Evolutionary conservation across 345 rosid species (phyloP), one percentile per base, ranked within the genome.

Genomic region (Populus ilicifolia): DNA sequence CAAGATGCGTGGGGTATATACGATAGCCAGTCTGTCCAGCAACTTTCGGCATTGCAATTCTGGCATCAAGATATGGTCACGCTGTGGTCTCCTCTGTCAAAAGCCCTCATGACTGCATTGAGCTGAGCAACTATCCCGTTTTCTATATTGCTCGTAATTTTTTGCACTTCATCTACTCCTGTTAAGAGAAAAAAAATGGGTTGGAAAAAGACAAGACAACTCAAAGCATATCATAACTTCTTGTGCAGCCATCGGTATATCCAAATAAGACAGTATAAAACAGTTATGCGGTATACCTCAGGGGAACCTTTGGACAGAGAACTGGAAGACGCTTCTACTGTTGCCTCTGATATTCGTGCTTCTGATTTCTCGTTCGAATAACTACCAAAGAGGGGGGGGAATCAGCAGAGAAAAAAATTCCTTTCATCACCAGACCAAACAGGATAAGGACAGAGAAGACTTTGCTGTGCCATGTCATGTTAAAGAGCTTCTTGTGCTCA

Each of bases 341-440:
- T 85, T 17, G 86, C 79, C 52, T 90, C 92, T 0, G 87, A 72
- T 52, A 84, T 86, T 78, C 97, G 88, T 56, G 94, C 90, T 90
- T 95, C 98, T 52, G 97, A 92, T 80, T 93, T 92, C 84, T 95
- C 98, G n/a, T 95, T 95, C 18, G 99, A 93, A 80, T 89, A 90
- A 46, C 98, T 92, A 67, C 12, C 33, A 73, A 75, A 75, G 56
- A 73, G n/a, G n/a, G n/a, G n/a, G n/a, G n/a, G n/a, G n/a, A n/a
- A 68, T n/a, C 16, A 30, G 1, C n/a, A 20, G 48, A 59, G 11
- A 56, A 3, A n/a, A n/a, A 2, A 5, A 18, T 6, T 9, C 63
- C 63, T 2, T 21, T 6, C 8, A 54, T 54, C 61, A 54, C 61
- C 61, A 7, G 25, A 54, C 10, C 8, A 21, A 75, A 61, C 33